These are phyloP conservation scores for Colletotrichum tabaci DNA, from an alignment of 2,329 filamentous ascomycete species.

Conservation along the genomic window DNA sequence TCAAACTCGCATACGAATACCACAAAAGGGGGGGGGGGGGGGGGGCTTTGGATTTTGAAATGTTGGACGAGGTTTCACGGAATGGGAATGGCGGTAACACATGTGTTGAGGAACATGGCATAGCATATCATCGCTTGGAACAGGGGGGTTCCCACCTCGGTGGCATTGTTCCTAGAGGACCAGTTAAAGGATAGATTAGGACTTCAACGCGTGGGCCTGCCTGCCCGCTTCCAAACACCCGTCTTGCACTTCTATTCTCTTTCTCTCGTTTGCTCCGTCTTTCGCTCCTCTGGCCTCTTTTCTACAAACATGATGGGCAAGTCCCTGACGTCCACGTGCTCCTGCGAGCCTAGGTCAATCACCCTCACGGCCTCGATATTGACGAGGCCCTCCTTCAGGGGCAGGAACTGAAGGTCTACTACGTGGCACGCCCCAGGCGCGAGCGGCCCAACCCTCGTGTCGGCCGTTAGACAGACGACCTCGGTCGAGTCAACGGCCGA, in stretches of 20 bases:
- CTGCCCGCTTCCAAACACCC: background rate
- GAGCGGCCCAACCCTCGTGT: constrained; percentile 81
- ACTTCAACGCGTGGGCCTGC: background rate
- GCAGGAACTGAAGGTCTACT: constrained; percentile 80
- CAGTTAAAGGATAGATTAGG: constrained; percentile 2
- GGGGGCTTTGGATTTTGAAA: constrained; percentile 8
- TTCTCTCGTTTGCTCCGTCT: background rate
- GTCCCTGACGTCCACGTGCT: constrained; percentile 83
- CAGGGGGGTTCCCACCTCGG: constrained; percentile 10
- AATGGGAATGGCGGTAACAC: constrained; percentile 7
- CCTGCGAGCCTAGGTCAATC: constrained; percentile 80
- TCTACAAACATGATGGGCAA: constrained; percentile 78
- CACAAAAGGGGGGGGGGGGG: background rate
- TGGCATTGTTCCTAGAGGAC: constrained; percentile 15
- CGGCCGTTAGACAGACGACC: constrained; percentile 81
- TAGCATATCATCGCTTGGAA: constrained; percentile 30
- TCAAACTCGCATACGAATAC: constrained; percentile 32
- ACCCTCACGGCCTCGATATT: constrained; percentile 81
- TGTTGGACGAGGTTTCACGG: constrained; percentile 6
- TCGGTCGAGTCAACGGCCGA: constrained; percentile 75
- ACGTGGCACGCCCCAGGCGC: constrained; percentile 81
- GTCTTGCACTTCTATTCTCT: constrained; percentile 3
- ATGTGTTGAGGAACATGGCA: constrained; percentile 32
- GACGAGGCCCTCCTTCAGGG: constrained; percentile 76
- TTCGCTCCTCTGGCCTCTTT: constrained; percentile 40